Evolutionary conservation across 208 protist genomes (phyloP), one percentile per base, ranked within the genome.

Genomic region (Acanthamoeba culbertsoni): DNA sequence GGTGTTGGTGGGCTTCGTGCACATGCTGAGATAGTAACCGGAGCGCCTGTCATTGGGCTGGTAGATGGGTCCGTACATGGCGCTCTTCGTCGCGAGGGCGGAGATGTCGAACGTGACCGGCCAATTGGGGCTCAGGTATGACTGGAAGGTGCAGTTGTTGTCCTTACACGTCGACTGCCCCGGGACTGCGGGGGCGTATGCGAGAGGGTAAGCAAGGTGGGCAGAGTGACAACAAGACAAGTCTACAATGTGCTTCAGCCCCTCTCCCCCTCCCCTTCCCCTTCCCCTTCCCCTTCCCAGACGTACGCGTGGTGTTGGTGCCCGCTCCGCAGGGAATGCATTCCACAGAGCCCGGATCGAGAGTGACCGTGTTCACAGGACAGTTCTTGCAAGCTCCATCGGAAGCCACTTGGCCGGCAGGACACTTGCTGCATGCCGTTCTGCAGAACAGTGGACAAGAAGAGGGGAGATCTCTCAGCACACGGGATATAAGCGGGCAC

Each of bases 91-190:
- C 7, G 82, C 48, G 42, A 90, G 51, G 12, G 53, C 33, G 6
- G 55, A 71, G 82, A 90, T 45, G 42, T 90, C 46, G 40, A 90
- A 90, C 18, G 51, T 53, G 18, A 90, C 82, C 20, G 82, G 82
- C 82, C 82, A 90, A 23, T 68, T 42, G 35, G 82, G 23, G 3
- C 7, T 45, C 57, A 65, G 10, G 40, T 68, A 20, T 7, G 40
- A 26, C 14, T 18, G 48, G 53, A 90, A 90, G 28, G 55, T 37
- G 28, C 82, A 90, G 37, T 35, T 35, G 12, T 65, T 90, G 57
- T 90, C 57, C 33, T 65, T 68, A 40, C 82, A 90, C 2, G 33
- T 8, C 18, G 40, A 4, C 20, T 90, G 82, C 14, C 82, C 82
- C 1, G 48, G 6, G 18, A 43, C 73, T 55, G 28, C 37, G 46